Evolutionary conservation across 1,284 basidiomycete species (phyloP), one percentile per base, ranked within the genome.

Genomic region (Tilletia caries): DNA sequence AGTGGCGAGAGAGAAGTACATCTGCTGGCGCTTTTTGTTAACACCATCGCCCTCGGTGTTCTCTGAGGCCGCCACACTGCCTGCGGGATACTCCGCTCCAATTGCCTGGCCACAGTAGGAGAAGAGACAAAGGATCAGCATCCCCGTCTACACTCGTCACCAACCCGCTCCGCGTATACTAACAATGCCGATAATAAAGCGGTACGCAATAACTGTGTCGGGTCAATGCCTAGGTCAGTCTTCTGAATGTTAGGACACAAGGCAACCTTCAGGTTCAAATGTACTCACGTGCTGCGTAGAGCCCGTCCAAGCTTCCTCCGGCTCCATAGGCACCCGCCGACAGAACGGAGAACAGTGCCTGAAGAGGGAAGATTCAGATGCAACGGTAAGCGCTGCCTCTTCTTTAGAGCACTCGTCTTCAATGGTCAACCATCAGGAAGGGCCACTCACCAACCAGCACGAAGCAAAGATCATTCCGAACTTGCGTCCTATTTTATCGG

Each of bases 21-120:
- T 86, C 82, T 95, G 91, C 80, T 93, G 93, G 2, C 90, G 87
- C 67, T 88, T 88, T 84, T 91, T 92, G 75, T 85, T 86, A 77
- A 95, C 89, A 1, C 87, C 88, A 25, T 87, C 85, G 25, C 66
- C 66, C 83, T 95, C 94, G 0, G 92, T 92, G 80, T 92, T 91
- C 82, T 96, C 94, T 1, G 91, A 91, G 2, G 91, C 91, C 27
- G 92, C 92, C 20, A 96, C 93, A 3, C 90, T 91, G 8, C 93
- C 94, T 71, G 90, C 91, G 5, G 93, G 93, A 75, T 96, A 95
- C 83, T 95, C 92, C 12, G 92, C 92, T 32, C 93, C 93, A 10
- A 93, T 82, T 15, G 73, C 48, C 48, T 50, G 48, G 15, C 37
- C 1, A 41, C 37, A 41, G 37, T 10, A 2, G 15, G 2, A 41